Base-by-base conservation (phyloP, 495 filamentous ascomycete species). In the Trichoderma parareesei region DNA sequence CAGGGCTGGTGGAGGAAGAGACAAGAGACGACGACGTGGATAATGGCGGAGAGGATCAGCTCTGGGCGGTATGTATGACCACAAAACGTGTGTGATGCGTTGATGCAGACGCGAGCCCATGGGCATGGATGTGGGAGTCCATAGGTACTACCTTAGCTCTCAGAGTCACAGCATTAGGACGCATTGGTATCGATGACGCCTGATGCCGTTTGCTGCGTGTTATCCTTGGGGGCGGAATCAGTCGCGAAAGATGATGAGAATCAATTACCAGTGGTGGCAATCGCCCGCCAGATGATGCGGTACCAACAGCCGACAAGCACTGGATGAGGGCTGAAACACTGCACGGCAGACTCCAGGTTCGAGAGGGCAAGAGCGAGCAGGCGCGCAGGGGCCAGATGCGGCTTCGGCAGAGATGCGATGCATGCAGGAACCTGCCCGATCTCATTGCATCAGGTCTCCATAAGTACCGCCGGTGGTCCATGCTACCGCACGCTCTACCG, bases 351-450 rank as follows among this genome's bases (percentile, higher is more conserved):
- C 13, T 33, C 14, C 14, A n/a, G 14, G 7, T 18, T 6, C 14
- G 18, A n/a, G 46, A 18, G 7, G 7, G 14, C 46, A 18, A 49
- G 46, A 49, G 46, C 46, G 49, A 57, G 20, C 49, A 27, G 49
- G 49, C 20, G 49, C 20, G n/a, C 18, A 33, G 48, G 49, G 49
- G 18, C 49, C 49, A 57, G 8, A 13, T 37, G 49, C 49, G 49
- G 49, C 49, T 49, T 57, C 49, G 49, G 49, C 49, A 57, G 49
- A 8, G 49, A 57, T 57, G 49, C 49, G 49, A 57, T 57, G 49
- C 49, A 57, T 57, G 49, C 49, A 57, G 49, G 49, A 35, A 57
- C 49, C 18, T 27, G 49, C 5, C 20, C 18, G 49, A 57, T 57
- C 49, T 57, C 18, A 57, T 33, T 35, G 27, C 49, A 8, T n/a